Evolutionary conservation across 352 stramenopile genomes (phyloP).

Genomic region (Phytophthora nicotianae): DNA sequence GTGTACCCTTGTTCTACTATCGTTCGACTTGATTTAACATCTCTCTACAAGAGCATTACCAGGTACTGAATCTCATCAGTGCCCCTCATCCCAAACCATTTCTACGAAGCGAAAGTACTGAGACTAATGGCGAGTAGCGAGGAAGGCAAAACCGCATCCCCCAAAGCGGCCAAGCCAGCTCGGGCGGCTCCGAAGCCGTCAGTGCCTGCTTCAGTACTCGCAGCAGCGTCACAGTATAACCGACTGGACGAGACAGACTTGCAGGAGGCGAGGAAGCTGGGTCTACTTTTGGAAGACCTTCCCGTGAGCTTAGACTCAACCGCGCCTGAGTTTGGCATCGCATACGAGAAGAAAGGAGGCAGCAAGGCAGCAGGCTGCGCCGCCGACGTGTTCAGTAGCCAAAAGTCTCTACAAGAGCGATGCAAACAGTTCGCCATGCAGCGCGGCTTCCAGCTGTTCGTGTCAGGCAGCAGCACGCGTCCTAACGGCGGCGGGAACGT

Average conservation of each 20-base stretch:
- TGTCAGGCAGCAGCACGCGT: conserved; percentile 69
- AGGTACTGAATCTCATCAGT: conserved; percentile 15
- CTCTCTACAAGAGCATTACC: neutral
- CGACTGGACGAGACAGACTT: conserved; percentile 69
- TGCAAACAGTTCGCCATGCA: conserved; percentile 83
- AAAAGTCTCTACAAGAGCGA: conserved; percentile 71
- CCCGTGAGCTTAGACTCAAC: conserved; percentile 49
- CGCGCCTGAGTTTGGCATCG: conserved; percentile 66
- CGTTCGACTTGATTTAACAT: too few relatives aligned
- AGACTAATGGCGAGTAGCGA: conserved; percentile 3
- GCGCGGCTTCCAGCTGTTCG: conserved; percentile 75
- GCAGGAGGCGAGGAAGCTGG: conserved; percentile 47
- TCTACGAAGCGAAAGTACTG: conserved; percentile 10
- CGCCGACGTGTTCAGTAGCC: conserved; percentile 59
- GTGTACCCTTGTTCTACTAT: conserved; percentile 6
- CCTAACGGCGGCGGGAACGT: conserved; percentile 76
- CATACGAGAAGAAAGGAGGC: conserved; percentile 78
- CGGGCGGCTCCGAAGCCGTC: neutral
- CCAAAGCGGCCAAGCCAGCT: neutral
- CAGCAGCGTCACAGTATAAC: conserved; percentile 45
- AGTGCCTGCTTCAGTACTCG: conserved; percentile 23
- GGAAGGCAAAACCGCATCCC: neutral
- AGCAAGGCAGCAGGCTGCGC: conserved; percentile 56
- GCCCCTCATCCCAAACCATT: neutral
- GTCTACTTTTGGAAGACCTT: conserved; percentile 53